Percentiles rank a stretch among this genome's conserved stretches.
These are phyloP conservation scores for Talaromyces sp. DNA, from an alignment of 2,329 filamentous ascomycete genomes.

Conservation along the genomic window DNA sequence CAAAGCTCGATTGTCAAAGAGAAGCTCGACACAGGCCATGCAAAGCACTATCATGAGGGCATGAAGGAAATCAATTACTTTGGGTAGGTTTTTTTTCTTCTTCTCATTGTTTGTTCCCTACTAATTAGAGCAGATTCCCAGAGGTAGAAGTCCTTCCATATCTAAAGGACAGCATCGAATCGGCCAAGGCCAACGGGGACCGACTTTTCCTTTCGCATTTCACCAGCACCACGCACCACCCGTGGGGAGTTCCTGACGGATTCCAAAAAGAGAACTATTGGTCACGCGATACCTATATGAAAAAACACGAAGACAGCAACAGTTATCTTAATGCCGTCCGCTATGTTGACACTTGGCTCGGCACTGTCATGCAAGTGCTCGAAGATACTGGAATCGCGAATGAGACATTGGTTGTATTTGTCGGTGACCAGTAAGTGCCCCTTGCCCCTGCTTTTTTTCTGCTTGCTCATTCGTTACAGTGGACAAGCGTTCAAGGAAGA, in stretches of 20 bases:
- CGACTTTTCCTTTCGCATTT: conserved; percentile 28
- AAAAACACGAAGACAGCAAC: conserved; percentile 32
- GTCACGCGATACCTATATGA: conserved; percentile 13
- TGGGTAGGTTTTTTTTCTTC: conserved; percentile 26
- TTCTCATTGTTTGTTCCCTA: background rate
- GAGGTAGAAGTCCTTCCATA: conserved; percentile 38
- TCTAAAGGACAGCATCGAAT: conserved; percentile 27
- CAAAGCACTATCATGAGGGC: conserved; percentile 28
- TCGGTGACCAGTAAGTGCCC: conserved; percentile 35
- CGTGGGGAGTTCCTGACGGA: conserved; percentile 32
- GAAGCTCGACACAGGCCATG: conserved; percentile 19
- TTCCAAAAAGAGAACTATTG: conserved; percentile 25
- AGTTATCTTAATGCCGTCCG: conserved; percentile 39
- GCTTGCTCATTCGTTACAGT: conserved; percentile 14
- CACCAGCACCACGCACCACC: conserved; percentile 36
- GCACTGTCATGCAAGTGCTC: conserved; percentile 34
- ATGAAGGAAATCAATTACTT: conserved; percentile 39
- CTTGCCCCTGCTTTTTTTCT: background rate
- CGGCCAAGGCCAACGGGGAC: conserved; percentile 19
- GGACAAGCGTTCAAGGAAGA: conserved; percentile 42
- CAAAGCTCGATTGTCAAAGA: conserved; percentile 24
- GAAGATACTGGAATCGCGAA: conserved; percentile 41
- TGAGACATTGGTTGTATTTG: conserved; percentile 41
- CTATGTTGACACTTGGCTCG: conserved; percentile 37
- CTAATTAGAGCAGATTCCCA: conserved; percentile 19